A percentile compares a stretch with the other conserved stretches of the same genome.
Conservation (phyloP, 192 early-diverging fungal species). For the Jimgerdemannia lactiflua region DNA sequence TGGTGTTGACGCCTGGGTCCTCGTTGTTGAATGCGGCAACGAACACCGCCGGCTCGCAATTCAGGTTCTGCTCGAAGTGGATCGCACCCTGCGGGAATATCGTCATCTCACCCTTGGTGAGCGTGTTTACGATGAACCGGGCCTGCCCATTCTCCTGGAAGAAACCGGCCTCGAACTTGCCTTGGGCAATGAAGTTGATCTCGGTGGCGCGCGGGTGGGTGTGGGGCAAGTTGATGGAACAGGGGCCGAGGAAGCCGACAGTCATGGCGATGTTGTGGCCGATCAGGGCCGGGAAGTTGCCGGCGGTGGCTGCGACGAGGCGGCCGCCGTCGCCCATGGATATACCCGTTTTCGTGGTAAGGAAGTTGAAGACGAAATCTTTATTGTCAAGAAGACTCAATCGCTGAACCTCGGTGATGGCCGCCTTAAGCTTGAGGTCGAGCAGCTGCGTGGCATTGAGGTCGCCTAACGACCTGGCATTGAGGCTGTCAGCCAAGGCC, state of each 20-base stretch:
- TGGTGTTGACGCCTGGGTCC: slow-evolving; percentile 11
- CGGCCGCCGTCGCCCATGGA: slow-evolving; percentile 4
- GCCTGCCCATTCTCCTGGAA: slow-evolving; percentile 10
- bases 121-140: background rate
- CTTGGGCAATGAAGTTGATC: slow-evolving; percentile 17
- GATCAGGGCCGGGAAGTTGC: slow-evolving; percentile 18
- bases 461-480: too few species aligned
- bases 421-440: background rate
- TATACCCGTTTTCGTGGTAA: slow-evolving; percentile 3
- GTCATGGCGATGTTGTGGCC: slow-evolving; percentile 15
- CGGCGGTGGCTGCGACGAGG: slow-evolving; percentile 7
- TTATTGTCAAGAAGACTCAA: background rate
- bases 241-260: slow-evolving; percentile 15
- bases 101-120: slow-evolving; percentile 6
- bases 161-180: slow-evolving; percentile 16
- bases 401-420: background rate
- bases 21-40: slow-evolving; percentile 7
- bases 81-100: slow-evolving; percentile 14
- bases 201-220: slow-evolving; percentile 21
- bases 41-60: slow-evolving; percentile 12
- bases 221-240: slow-evolving; percentile 20
- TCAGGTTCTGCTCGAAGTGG: slow-evolving; percentile 15
- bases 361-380: slow-evolving; percentile 14
- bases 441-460: background rate
- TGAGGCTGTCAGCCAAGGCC: too few species aligned